Base-by-base conservation (phyloP, 1,284 basidiomycete species). In the Takashimella tepidaria region DNA sequence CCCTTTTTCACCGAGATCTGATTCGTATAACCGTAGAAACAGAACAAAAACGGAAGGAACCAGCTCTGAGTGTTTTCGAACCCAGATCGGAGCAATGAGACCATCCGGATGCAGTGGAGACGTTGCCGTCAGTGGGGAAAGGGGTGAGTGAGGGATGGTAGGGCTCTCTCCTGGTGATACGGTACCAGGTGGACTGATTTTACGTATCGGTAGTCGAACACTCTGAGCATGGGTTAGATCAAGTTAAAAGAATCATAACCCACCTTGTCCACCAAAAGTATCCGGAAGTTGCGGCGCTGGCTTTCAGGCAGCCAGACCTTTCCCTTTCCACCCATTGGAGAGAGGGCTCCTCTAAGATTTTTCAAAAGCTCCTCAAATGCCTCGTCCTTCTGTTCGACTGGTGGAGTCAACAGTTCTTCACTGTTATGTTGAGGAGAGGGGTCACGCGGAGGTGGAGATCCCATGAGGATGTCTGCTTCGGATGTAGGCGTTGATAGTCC, bases 21-120 rank as follows among this genome's bases (percentile, higher is more conserved):
- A 77, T 69, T 95, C 90, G 67, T 81, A 90, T 55, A 98, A 79
- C 47, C 87, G 83, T 56, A 88, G 77, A 70, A 97, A 95, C 47
- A 93, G 79, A 4, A 98, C 88, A 72, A 97, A 96, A 0, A 97
- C 91, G 16, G 88, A 85, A 0, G 95, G 93, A 0, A 98, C 78
- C 27, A 95, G 83, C 6, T 90, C 85, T 0, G 89, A 88, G 67
- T 98, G 93, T 75, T 97, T 98, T 45, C 92, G 82, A 16, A 97
- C 84, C 95, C 95, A 98, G 64, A 98, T 90, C 0, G 93, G 95
- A 1, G 93, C 91, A 54, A 98, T 89, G 47, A 98, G 77, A 0
- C 95, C 95, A 70, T 98, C 95, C 0, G 95, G 95, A 70, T 90
- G 83, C 13, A 96, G 79, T 0, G 95, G 93, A 0, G 91, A 93